phyloP scores from a whole-genome alignment of 192 early-diverging fungal genomes.

The Dispira simplex region DNA sequence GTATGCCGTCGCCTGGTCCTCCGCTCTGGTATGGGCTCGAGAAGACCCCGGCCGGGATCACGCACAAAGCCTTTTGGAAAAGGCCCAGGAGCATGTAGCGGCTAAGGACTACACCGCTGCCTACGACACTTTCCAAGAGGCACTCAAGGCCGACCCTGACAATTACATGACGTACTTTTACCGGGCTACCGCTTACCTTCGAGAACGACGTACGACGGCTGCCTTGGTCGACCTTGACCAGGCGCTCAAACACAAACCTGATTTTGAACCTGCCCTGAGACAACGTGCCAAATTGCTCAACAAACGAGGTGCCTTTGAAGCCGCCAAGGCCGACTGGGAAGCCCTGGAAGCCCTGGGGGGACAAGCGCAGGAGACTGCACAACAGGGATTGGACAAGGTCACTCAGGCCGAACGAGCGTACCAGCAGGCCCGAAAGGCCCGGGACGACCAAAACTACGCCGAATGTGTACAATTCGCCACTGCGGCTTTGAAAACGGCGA shows the following conservation, averaged over 20 bases:
- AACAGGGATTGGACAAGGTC: conserved; percentile 17
- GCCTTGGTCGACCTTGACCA: conserved; percentile 73
- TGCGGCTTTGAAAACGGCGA: conserved; percentile 34
- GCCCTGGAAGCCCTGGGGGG: conserved; percentile 5
- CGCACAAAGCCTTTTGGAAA: conserved; percentile 14
- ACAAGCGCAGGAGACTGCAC: not conserved
- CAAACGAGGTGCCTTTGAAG: conserved; percentile 45
- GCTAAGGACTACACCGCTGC: conserved; percentile 22
- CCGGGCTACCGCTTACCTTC: conserved; percentile 69
- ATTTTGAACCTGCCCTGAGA: conserved; percentile 61
- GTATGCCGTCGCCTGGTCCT: too few species aligned
- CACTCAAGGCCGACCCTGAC: conserved; percentile 50
- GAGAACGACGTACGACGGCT: conserved; percentile 45
- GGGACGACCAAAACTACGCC: conserved; percentile 26
- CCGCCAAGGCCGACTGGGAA: conserved; percentile 43
- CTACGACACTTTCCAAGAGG: conserved; percentile 23
- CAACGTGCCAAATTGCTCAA: conserved; percentile 57
- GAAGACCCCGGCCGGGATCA: not conserved
- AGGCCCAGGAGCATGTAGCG: conserved; percentile 23
- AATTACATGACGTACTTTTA: conserved; percentile 81
- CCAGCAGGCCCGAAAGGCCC: conserved; percentile 21
- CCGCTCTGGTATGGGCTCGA: too few species aligned
- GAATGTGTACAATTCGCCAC: conserved; percentile 35
- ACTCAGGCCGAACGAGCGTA: conserved; percentile 25
- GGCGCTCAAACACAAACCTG: conserved; percentile 62